Base-by-base conservation (phyloP, 1,139 yeast species). In the Taphrina betulina region DNA sequence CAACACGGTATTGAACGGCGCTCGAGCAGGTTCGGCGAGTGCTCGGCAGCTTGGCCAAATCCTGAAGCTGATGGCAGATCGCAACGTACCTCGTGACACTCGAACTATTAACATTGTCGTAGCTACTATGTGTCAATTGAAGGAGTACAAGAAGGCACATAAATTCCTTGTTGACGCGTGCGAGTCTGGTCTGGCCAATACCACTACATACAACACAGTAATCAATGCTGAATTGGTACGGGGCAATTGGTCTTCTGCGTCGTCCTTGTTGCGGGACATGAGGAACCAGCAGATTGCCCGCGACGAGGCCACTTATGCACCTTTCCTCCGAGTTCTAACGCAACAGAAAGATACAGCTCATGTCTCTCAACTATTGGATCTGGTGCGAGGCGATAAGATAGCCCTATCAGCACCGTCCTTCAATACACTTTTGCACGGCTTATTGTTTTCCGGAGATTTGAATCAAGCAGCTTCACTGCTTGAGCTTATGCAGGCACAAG, bases 1-100 rank as follows among this genome's bases (percentile, higher is more conserved):
- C 26, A 43, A 43, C n/a, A 43, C 48, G 4, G 38, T 43, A n/a
- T 29, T 43, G 2, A 29, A 31, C 12, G 48, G 38, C 12, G 37
- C 38, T n/a, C 48, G 48, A 2, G 29, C 19, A n/a, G 48, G 48
- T 4, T 19, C 29, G 17, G 37, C 26, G 19, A 20, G n/a, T 17
- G 38, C 29, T 12, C 19, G n/a, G 26, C 31, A 19, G n/a, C n/a
- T 33, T 22, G 26, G 5, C 20, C 5, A 29, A 7, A 28, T 43
- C 14, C 12, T 31, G 26, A n/a, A n/a, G 4, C 10, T 10, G 4
- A 43, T 43, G 38, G 19, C 29, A 5, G 29, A n/a, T 7, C 16
- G 17, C n/a, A n/a, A 23, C 16, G 31, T 43, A 8, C 19, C 7
- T 3, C 31, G 17, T 29, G 29, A 31, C 20, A n/a, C 38, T 4